phyloP scores from a whole-genome alignment of 805 yeast species.

The Saccharomycopsis malanga region DNA sequence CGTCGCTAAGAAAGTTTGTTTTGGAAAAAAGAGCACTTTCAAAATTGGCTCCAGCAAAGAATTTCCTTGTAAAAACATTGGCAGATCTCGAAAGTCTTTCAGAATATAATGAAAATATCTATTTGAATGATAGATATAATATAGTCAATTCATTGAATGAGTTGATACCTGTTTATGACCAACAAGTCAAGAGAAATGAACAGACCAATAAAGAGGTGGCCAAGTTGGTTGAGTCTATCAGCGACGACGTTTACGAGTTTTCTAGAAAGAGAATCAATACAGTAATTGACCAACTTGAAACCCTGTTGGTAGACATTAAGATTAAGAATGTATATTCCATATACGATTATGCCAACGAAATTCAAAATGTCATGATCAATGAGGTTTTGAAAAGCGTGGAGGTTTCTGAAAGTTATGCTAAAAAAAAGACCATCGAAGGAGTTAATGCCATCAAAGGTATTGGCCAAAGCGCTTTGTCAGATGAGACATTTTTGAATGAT shows the following conservation, averaged over 20 bases:
- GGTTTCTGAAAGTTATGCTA: slow-evolving; percentile 63
- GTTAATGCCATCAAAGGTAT: slow-evolving; percentile 55
- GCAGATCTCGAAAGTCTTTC: slow-evolving; percentile 59
- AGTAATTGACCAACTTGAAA: slow-evolving; percentile 47
- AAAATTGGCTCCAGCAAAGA: slow-evolving; percentile 87
- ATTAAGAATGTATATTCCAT: slow-evolving; percentile 59
- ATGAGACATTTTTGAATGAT: slow-evolving; percentile 46
- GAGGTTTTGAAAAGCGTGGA: slow-evolving; percentile 58
- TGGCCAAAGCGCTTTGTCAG: slow-evolving; percentile 62
- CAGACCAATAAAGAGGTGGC: slow-evolving; percentile 54
- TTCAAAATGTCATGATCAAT: slow-evolving; percentile 61
- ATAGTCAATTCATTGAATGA: slow-evolving; percentile 44
- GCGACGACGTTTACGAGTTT: slow-evolving; percentile 50
- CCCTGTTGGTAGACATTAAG: slow-evolving; percentile 39
- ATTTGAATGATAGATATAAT: slow-evolving; percentile 41
- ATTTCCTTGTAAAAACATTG: slow-evolving; percentile 65
- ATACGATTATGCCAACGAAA: slow-evolving; percentile 60
- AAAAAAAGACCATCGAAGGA: slow-evolving; percentile 46
- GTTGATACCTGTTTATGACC: slow-evolving; percentile 59
- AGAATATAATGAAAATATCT: slow-evolving; percentile 50
- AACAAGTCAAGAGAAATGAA: slow-evolving; percentile 43
- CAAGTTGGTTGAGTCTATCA: slow-evolving; percentile 52
- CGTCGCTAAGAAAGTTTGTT: slow-evolving; percentile 76
- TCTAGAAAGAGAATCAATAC: slow-evolving; percentile 47
- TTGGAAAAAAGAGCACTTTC: slow-evolving; percentile 85